Evolutionary conservation across 2,329 filamentous ascomycete genomes (phyloP), one percentile per base, ranked within the genome.

Genomic region (Microdochium bolleyi): DNA sequence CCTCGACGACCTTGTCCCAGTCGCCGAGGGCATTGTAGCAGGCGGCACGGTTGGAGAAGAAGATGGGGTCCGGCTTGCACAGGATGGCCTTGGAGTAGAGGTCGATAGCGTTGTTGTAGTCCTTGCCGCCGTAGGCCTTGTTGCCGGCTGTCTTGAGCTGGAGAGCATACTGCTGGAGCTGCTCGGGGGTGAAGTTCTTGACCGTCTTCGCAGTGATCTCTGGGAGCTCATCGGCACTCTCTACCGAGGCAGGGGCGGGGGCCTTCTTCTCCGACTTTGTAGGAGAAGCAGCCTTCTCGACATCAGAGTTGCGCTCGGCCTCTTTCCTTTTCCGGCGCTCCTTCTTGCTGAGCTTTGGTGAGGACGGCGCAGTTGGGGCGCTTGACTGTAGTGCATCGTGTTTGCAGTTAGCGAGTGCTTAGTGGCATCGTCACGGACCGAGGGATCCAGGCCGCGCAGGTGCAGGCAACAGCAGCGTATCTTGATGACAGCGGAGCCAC

Each of bases 41-140:
- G 52, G 94, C 94, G 54, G 94, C 94, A 62, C 94, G 88, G 80
- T 99, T 99, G 58, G 94, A 97, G 80, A 95, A 99, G 79, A 94
- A 99, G 69, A 99, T 92, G 30, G 94, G 91, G 66, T 99, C 94
- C 54, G 92, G 87, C 75, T 94, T 95, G 86, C 94, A 97, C 51
- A 97, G 76, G 63, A 99, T 95, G 50, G 94, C 94, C 75, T 95
- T 89, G 60, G 89, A 89, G 74, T 99, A 99, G 34, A 99, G 84
- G 3, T 92, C 88, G 67, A 99, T 99, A 60, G 94, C 94, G 63
- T 83, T 85, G 72, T 90, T 87, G 74, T 96, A 96, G 65, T 95
- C 88, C 75, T 96, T 97, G 61, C 85, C 84, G 56, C 90, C 91
- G 65, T 96, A 99, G 8, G 94, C 90, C 74, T 94, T 95, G 79